phyloP scores from a whole-genome alignment of 305 asterid species.

The Fraxinus platypoda region DNA sequence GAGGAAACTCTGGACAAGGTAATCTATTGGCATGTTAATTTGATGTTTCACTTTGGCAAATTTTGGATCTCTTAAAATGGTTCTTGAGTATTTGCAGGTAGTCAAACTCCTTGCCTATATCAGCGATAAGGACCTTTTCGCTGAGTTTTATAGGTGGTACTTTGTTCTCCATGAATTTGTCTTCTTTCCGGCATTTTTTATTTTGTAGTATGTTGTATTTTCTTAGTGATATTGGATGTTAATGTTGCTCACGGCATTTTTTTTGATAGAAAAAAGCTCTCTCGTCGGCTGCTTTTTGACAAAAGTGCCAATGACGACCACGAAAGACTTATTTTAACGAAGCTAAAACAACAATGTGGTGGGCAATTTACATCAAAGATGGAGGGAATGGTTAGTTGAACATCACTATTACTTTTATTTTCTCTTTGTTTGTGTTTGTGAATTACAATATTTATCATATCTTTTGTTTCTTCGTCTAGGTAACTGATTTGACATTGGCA shows the following conservation, averaged over 20 bases:
- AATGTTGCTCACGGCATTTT: background rate
- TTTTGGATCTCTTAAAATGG: background rate
- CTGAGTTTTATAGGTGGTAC: conserved; percentile 44
- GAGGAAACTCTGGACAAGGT: conserved; percentile 59
- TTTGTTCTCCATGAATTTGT: background rate
- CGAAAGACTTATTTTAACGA: conserved; percentile 40
- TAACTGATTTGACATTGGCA: conserved; percentile 48
- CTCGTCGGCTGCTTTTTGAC: conserved; percentile 49
- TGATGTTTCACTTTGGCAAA: background rate
- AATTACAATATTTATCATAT: background rate
- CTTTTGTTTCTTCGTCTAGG: conserved; percentile 23
- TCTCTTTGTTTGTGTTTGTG: background rate
- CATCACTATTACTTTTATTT: background rate
- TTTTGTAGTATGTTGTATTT: background rate
- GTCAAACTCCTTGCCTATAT: conserved; percentile 43
- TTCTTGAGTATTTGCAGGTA: conserved; percentile 32
- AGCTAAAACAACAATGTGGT: conserved; percentile 50
- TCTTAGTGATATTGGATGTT: background rate
- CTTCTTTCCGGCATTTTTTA: background rate
- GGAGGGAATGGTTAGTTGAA: conserved; percentile 54
- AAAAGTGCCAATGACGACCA: conserved; percentile 44
- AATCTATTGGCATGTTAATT: background rate
- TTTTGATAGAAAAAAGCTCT: conserved; percentile 45
- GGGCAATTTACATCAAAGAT: conserved; percentile 54
- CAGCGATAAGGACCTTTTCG: conserved; percentile 49